Conservation (phyloP, 306 rosid genomes). For the Macrotyloma uniflorum region DNA sequence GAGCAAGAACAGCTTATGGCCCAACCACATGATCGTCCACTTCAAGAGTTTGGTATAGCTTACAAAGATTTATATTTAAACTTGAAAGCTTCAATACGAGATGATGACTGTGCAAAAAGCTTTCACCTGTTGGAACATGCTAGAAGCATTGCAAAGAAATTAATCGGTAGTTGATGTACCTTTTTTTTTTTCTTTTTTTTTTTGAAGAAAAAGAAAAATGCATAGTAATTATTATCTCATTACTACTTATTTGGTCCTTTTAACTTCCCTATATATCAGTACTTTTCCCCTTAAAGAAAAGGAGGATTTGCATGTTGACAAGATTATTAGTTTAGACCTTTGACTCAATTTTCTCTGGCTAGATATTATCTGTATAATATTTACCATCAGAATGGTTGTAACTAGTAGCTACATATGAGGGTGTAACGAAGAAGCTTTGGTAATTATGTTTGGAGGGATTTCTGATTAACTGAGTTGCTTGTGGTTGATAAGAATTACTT, state of each 20-base stretch:
- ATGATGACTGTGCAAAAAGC: slow-evolving; percentile 49
- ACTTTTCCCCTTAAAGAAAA: neutral
- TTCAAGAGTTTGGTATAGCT: slow-evolving; percentile 36
- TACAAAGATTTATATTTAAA: slow-evolving; percentile 57
- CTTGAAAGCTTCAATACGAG: slow-evolving; percentile 54
- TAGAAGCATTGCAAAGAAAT: slow-evolving; percentile 60
- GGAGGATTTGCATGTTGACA: neutral
- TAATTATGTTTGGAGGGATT: slow-evolving; percentile 4
- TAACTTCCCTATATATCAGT: neutral
- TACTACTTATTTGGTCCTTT: slow-evolving; percentile 11
- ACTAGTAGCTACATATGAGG: neutral
- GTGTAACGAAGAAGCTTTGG: neutral
- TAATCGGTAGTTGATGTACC: slow-evolving; percentile 48
- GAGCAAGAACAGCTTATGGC: slow-evolving; percentile 43
- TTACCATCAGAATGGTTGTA: neutral
- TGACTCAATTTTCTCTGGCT: neutral
- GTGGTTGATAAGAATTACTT: slow-evolving; percentile 9
- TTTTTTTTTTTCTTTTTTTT: neutral
- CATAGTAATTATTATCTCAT: neutral
- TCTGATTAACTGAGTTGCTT: neutral
- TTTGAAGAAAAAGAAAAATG: neutral
- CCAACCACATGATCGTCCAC: slow-evolving; percentile 26
- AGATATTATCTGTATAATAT: slow-evolving; percentile 4
- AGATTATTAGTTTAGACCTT: slow-evolving; percentile 9
- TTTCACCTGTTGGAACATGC: slow-evolving; percentile 58